These are phyloP conservation scores for Daldinia concentrica DNA, from an alignment of 495 filamentous ascomycete genomes.

Conservation along the genomic window DNA sequence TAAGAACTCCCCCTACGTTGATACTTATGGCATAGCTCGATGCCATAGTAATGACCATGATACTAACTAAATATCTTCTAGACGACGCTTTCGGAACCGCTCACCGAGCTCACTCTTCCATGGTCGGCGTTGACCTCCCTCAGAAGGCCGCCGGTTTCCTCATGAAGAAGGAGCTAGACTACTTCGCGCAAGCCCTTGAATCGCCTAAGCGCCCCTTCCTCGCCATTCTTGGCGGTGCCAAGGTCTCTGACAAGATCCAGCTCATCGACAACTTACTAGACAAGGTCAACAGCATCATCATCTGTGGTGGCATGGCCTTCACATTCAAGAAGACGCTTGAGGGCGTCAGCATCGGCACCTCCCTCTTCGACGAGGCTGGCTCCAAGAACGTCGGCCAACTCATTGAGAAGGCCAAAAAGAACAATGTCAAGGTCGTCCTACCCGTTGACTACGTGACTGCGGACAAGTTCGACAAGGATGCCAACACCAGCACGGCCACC, in stretches of 20 bases:
- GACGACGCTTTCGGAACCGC: conserved; percentile 99
- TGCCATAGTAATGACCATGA: background rate
- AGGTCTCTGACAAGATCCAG: conserved; percentile 99
- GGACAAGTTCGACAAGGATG: conserved; percentile 91
- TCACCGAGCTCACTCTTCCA: conserved; percentile 97
- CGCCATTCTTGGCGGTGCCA: conserved; percentile 96
- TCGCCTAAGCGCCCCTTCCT: conserved; percentile 94
- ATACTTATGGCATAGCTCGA: background rate
- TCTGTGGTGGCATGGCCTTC: conserved; percentile 99
- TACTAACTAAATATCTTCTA: conserved; percentile 47
- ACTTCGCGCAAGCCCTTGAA: conserved; percentile 98
- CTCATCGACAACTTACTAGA: conserved; percentile 97
- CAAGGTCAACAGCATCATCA: conserved; percentile 95
- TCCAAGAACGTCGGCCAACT: conserved; percentile 90
- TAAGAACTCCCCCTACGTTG: conserved; percentile 62
- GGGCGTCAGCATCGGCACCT: conserved; percentile 87
- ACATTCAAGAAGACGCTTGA: conserved; percentile 99
- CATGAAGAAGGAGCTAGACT: conserved; percentile 99
- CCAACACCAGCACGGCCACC: conserved; percentile 80
- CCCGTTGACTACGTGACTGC: conserved; percentile 95
- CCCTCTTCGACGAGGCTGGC: conserved; percentile 92
- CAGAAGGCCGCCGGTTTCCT: conserved; percentile 97
- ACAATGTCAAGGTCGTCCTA: conserved; percentile 92
- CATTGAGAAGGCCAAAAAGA: conserved; percentile 94
- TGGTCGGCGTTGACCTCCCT: conserved; percentile 95